Evolutionary conservation across 1,139 yeast species (phyloP), one percentile per base, ranked within the genome.

Genomic region (Candida dubliniensis): DNA sequence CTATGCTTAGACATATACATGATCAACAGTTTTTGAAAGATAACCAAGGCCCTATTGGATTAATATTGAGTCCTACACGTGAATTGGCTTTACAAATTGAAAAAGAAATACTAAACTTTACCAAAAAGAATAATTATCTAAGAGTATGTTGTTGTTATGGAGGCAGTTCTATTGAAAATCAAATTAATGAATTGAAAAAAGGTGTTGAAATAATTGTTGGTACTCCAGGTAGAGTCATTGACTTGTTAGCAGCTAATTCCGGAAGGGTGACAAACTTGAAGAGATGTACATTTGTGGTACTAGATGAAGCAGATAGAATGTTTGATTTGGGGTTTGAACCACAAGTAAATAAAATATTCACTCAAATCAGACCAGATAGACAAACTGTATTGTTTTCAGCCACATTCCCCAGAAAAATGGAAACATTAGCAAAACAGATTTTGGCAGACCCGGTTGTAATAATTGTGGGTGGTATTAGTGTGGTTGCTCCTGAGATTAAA

Each of bases 271-370:
- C 93, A 2, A 84, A 82, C 47, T 70, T 93, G 14, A 69, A 70
- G 36, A 68, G 95, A 36, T 81, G 87, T 3, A 84, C 96, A 0
- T 90, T 84, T 61, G 75, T 89, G 14, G 96, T 91, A 0, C 69
- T 95, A 47, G 99, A 95, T 61, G 99, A 95, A 61, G 98, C 99
- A 1, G 99, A 95, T 64, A 70, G 99, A 54, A 84, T 93, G 87
- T 91, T 91, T 67, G 99, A 93, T 64, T 74, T 93, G 79, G 99
- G 99, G 1, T 95, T 95, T 66, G 99, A 90, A 58, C 99, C 99
- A 0, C 99, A 95, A 60, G 91, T 95, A 2, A 82, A 80, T 56
- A 88, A 89, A 57, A 85, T 95, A 26, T 74, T 90, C 57, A 74
- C 79, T 27, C 87, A 87, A 37, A 77, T 89, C 1, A 74, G 98